A percentile compares a stretch with the other conserved stretches of the same genome.
phyloP scores from a whole-genome alignment of 139 green algal species.

The Parachlorella kessleri region DNA sequence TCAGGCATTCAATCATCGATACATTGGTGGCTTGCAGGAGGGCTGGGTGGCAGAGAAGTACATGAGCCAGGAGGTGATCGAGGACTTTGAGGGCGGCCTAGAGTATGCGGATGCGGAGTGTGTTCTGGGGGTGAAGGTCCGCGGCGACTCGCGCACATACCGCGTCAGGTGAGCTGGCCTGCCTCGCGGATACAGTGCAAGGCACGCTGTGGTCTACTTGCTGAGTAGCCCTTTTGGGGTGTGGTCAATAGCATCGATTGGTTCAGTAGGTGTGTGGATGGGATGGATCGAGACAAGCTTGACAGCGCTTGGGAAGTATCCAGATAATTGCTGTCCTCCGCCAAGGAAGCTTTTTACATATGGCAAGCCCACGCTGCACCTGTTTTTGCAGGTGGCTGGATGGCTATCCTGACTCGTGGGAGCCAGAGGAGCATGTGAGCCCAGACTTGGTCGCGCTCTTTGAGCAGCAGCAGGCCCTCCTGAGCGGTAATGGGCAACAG shows the following conservation, averaged over 20 bases:
- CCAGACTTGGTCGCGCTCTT: conserved; percentile 63
- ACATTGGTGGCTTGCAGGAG: conserved; percentile 50
- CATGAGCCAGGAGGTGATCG: conserved; percentile 69
- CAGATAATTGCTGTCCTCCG: too few species aligned
- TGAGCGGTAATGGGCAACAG: not conserved
- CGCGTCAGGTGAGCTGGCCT: conserved; percentile 58
- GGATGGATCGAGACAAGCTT: too few species aligned
- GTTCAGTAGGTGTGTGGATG: too few species aligned
- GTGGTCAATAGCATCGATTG: too few species aligned
- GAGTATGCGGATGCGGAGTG: conserved; percentile 66
- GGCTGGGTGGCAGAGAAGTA: conserved; percentile 64
- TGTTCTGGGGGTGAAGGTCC: conserved; percentile 53
- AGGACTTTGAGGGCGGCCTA: conserved; percentile 74
- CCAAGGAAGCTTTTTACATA: too few species aligned
- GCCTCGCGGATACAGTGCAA: not conserved
- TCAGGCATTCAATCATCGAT: too few species aligned
- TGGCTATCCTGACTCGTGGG: conserved; percentile 74
- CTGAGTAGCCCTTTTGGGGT: too few species aligned
- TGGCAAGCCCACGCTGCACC: too few species aligned
- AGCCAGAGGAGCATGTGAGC: conserved; percentile 76
- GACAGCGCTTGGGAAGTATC: too few species aligned
- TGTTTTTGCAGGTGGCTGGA: conserved; percentile 71
- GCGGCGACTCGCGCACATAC: conserved; percentile 72
- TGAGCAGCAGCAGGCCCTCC: conserved; percentile 28
- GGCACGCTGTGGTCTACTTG: too few species aligned